Conservation (phyloP, 2,329 filamentous ascomycete genomes). For the Boeremia lycopersici region DNA sequence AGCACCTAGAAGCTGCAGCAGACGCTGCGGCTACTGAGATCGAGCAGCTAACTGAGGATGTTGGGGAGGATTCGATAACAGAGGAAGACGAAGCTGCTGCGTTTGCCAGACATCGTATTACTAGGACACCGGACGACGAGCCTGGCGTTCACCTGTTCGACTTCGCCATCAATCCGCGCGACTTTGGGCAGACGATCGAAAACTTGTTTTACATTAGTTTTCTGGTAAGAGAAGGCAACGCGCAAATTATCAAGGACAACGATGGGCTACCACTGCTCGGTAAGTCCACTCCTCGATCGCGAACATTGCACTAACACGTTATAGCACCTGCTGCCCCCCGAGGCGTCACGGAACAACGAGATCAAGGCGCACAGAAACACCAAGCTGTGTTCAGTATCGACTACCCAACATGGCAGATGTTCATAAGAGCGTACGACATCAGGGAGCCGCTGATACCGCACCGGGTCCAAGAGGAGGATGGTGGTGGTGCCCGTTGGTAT, state of each 20-base stretch:
- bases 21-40: slow-evolving; percentile 53
- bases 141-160: slow-evolving; percentile 72
- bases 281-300: slow-evolving; percentile 56
- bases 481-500: slow-evolving; percentile 16
- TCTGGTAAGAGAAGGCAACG: slow-evolving; percentile 82
- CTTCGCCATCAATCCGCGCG: slow-evolving; percentile 87
- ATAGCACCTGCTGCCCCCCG: slow-evolving; percentile 54
- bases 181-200: slow-evolving; percentile 93
- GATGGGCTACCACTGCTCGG: slow-evolving; percentile 78
- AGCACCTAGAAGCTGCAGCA: slow-evolving; percentile 44
- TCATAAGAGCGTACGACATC: slow-evolving; percentile 78
- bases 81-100: slow-evolving; percentile 54
- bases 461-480: slow-evolving; percentile 53
- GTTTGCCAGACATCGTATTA: slow-evolving; percentile 70
- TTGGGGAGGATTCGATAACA: slow-evolving; percentile 22
- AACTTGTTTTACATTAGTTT: slow-evolving; percentile 98
- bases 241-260: slow-evolving; percentile 75
- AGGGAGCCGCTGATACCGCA: slow-evolving; percentile 84
- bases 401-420: slow-evolving; percentile 78
- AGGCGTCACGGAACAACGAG: slow-evolving; percentile 60
- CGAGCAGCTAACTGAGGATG: slow-evolving; percentile 21
- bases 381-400: slow-evolving; percentile 91
- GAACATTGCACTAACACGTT: not conserved
- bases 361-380: slow-evolving; percentile 62
- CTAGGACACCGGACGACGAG: slow-evolving; percentile 64